Percentiles rank a stretch among this genome's conserved stretches.
phyloP scores from a whole-genome alignment of 176 grass and related monocot species.

The Oryza meyeriana region DNA sequence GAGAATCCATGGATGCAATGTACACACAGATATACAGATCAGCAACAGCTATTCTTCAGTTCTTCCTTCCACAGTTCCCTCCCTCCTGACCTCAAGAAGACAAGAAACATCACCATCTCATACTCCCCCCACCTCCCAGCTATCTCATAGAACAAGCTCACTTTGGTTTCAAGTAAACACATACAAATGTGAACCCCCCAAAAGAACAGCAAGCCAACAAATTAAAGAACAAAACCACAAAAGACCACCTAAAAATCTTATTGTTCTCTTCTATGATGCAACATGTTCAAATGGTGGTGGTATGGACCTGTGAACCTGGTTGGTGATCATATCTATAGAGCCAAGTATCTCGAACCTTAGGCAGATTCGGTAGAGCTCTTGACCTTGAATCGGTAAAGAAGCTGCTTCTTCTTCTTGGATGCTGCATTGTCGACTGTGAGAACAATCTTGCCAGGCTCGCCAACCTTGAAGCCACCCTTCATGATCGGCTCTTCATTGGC shows the following conservation, averaged over 20 bases:
- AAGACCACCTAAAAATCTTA: constrained; percentile 37
- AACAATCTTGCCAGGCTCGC: constrained; percentile 73
- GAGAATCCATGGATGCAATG: constrained; percentile 62
- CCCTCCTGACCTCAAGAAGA: constrained; percentile 29
- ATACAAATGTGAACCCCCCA: constrained; percentile 41
- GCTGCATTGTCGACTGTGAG: constrained; percentile 60
- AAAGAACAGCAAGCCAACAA: constrained; percentile 71
- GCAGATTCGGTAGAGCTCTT: constrained; percentile 50
- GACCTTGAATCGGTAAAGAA: constrained; percentile 81
- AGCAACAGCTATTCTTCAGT: constrained; percentile 35
- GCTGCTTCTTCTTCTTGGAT: constrained; percentile 97
- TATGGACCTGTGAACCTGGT: constrained; percentile 53
- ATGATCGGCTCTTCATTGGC: constrained; percentile 72
- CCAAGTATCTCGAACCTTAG: constrained; percentile 9
- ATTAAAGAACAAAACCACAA: constrained; percentile 56
- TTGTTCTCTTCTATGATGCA: constrained; percentile 51
- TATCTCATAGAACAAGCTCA: constrained; percentile 45
- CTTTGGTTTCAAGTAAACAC: constrained; percentile 47
- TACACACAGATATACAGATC: constrained; percentile 68
- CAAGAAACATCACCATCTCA: constrained; percentile 30
- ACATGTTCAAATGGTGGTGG: constrained; percentile 55
- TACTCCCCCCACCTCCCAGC: constrained; percentile 14
- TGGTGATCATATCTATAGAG: constrained; percentile 10
- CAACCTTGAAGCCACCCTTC: constrained; percentile 71
- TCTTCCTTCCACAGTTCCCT: not conserved